These are phyloP conservation scores for Vanilla planifolia DNA, from an alignment of 106 monocot species.

Conservation along the genomic window DNA sequence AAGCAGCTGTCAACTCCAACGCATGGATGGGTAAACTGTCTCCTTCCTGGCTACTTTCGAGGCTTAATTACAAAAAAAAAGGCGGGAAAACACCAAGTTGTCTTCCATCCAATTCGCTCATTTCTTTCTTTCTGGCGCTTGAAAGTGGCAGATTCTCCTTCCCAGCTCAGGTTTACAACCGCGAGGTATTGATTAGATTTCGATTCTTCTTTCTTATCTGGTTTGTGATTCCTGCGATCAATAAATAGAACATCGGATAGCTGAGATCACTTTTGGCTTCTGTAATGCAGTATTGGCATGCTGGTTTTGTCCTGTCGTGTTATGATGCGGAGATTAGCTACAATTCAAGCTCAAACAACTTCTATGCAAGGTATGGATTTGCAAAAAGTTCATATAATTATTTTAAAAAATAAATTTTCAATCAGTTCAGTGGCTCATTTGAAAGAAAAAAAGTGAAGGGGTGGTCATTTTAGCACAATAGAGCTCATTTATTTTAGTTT, in stretches of 20 bases:
- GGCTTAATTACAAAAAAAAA: constrained; percentile 34
- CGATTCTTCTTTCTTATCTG: neutral
- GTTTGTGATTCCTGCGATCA: neutral
- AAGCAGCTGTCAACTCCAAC: constrained; percentile 5
- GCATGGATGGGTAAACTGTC: constrained; percentile 26
- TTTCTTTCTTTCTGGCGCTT: constrained; percentile 54
- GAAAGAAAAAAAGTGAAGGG: too few species aligned
- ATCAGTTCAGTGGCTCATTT: neutral
- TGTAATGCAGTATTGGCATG: constrained; percentile 60
- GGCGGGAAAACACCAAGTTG: neutral
- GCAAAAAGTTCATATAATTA: neutral
- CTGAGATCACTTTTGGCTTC: neutral
- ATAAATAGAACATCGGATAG: too few species aligned
- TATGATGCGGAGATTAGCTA: constrained; percentile 87
- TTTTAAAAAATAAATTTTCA: neutral
- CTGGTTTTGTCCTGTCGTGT: constrained; percentile 73
- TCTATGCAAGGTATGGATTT: constrained; percentile 56
- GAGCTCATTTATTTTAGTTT: too few species aligned
- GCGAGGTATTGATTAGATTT: constrained; percentile 51
- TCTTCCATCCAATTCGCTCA: constrained; percentile 27
- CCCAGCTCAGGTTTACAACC: constrained; percentile 90
- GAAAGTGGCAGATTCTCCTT: constrained; percentile 84
- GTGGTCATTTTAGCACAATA: too few species aligned
- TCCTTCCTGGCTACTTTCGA: constrained; percentile 41
- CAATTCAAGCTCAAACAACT: constrained; percentile 49